phyloP scores from a whole-genome alignment of 106 monocot genomes.

The Narthecium ossifragum region DNA sequence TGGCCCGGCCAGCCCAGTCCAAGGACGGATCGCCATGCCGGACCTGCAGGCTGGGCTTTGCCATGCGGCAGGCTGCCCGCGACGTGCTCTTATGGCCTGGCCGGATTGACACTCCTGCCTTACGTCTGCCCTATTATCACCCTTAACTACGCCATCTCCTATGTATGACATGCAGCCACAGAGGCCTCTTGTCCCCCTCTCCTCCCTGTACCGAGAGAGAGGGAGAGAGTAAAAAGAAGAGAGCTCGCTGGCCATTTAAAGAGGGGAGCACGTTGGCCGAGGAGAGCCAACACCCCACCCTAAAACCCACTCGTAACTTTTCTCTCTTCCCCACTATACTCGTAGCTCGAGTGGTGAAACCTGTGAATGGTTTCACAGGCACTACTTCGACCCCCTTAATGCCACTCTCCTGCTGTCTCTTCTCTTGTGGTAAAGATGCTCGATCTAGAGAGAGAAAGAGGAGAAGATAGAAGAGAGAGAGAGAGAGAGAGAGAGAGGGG shows the following conservation, averaged over 20 bases:
- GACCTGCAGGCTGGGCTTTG: too few species aligned
- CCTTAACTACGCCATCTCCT: too few species aligned
- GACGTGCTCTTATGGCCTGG: too few species aligned
- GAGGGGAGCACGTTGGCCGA: neutral
- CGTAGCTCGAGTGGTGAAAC: neutral
- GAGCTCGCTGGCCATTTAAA: conserved; percentile 1
- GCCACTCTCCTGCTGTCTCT: neutral
- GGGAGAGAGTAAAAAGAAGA: neutral
- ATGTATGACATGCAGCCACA: too few species aligned
- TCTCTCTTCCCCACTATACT: neutral
- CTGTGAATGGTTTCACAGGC: neutral
- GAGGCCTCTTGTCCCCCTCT: too few species aligned
- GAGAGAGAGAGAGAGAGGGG: conserved; percentile 7
- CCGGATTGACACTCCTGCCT: too few species aligned
- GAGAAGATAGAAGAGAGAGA: neutral
- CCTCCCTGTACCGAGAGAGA: too few species aligned
- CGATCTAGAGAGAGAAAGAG: neutral
- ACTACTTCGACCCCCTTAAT: neutral
- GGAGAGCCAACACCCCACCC: neutral
- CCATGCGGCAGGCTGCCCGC: too few species aligned
- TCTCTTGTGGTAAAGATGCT: neutral
- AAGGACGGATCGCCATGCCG: too few species aligned
- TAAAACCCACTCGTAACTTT: neutral
- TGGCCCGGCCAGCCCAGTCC: too few species aligned
- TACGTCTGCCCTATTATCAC: too few species aligned